These are phyloP conservation scores for Dryadomyces quercus-mongolicae DNA, from an alignment of 2,329 filamentous ascomycete genomes.

Conservation along the genomic window DNA sequence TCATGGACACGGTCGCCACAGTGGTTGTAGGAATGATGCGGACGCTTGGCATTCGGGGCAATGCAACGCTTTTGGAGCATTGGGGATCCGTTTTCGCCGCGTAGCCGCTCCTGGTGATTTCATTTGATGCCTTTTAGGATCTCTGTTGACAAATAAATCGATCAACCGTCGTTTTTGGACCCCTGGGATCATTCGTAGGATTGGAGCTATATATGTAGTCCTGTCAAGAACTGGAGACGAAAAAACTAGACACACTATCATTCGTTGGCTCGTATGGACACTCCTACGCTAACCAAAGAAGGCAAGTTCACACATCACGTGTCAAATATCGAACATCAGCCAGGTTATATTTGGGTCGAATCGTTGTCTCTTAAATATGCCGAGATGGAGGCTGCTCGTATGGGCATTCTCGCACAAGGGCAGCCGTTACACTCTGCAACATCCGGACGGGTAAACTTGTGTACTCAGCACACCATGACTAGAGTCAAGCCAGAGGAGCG, in stretches of 20 bases:
- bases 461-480: slow-evolving; percentile 3
- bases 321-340: background rate
- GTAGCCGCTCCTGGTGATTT: background rate
- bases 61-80: background rate
- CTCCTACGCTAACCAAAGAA: too few relatives aligned
- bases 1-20: slow-evolving; percentile 29
- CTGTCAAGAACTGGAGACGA: too few relatives aligned
- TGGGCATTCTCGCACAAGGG: background rate
- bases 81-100: background rate
- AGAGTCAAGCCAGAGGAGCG: slow-evolving; percentile 9
- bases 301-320: background rate
- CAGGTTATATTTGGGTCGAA: background rate
- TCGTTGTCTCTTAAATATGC: background rate
- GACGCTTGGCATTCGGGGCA: background rate
- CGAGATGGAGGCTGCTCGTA: background rate
- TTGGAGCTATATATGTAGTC: too few relatives aligned
- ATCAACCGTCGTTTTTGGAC: too few relatives aligned
- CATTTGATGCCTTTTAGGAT: too few relatives aligned
- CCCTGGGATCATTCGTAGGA: too few relatives aligned
- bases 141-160: too few relatives aligned
- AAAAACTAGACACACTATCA: too few relatives aligned
- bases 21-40: slow-evolving; percentile 27
- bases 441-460: too few relatives aligned
- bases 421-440: too few relatives aligned
- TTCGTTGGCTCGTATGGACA: too few relatives aligned